Evolutionary conservation across 1,139 yeast species (phyloP).

Genomic region (Zygoascus sp.): DNA sequence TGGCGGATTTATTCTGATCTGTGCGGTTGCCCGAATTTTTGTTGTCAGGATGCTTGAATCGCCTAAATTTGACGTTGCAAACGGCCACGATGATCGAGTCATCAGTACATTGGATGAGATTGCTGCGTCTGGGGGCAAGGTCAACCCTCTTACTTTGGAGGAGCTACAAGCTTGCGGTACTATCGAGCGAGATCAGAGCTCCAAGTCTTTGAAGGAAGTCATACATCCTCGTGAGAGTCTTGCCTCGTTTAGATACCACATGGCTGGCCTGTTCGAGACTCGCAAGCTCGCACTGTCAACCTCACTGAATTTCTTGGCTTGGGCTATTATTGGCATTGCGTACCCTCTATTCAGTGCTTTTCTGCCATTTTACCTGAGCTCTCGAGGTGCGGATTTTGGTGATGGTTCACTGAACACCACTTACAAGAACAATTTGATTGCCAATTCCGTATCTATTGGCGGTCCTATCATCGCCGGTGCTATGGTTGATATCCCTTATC

Average conservation of each 20-base stretch:
- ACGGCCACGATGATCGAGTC: slow-evolving; percentile 50
- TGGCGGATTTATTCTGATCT: slow-evolving; percentile 48
- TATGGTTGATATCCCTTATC: slow-evolving; percentile 38
- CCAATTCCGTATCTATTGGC: slow-evolving; percentile 47
- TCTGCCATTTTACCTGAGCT: slow-evolving; percentile 45
- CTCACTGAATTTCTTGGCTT: slow-evolving; percentile 41
- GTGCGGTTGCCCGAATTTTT: slow-evolving; percentile 46
- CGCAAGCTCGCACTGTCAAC: slow-evolving; percentile 42
- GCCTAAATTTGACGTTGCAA: slow-evolving; percentile 52
- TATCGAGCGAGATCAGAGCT: slow-evolving; percentile 16
- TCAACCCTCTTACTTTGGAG: slow-evolving; percentile 35
- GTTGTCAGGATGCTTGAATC: slow-evolving; percentile 50
- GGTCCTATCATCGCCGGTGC: slow-evolving; percentile 56
- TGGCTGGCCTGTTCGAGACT: slow-evolving; percentile 38
- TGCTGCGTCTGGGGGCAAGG: slow-evolving; percentile 24
- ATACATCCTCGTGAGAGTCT: slow-evolving; percentile 18
- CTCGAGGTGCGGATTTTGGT: slow-evolving; percentile 44
- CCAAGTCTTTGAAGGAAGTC: slow-evolving; percentile 14
- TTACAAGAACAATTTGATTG: slow-evolving; percentile 51
- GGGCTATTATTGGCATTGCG: slow-evolving; percentile 51
- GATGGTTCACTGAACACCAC: slow-evolving; percentile 39
- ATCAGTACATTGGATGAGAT: slow-evolving; percentile 24
- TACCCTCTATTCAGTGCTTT: slow-evolving; percentile 51
- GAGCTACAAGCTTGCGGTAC: slow-evolving; percentile 41
- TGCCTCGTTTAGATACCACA: slow-evolving; percentile 17